Evolutionary conservation across 768 basidiomycete species (phyloP).

Genomic region (Suillus cothurnatus): DNA sequence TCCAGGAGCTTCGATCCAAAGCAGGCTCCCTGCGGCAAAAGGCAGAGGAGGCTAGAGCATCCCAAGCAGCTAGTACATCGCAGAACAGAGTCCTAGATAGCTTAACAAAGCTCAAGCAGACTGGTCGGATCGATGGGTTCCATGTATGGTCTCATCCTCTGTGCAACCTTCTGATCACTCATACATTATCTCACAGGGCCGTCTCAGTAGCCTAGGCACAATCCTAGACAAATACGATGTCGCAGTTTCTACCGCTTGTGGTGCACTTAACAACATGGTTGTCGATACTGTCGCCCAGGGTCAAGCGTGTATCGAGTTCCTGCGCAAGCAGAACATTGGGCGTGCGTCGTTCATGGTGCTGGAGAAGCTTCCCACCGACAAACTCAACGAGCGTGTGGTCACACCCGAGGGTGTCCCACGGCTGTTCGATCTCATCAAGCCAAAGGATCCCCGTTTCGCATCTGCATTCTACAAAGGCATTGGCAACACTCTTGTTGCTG

Average conservation of each 20-base stretch:
- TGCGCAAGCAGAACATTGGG: conserved; percentile 87
- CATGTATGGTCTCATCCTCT: conserved; percentile 60
- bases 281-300: conserved; percentile 91
- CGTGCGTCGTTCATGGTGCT: conserved; percentile 93
- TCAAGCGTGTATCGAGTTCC: conserved; percentile 88
- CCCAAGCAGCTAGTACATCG: conserved; percentile 80
- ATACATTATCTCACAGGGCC: conserved; percentile 58
- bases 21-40: conserved; percentile 69
- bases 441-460: conserved; percentile 81
- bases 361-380: conserved; percentile 67
- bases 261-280: conserved; percentile 83
- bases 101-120: conserved; percentile 72
- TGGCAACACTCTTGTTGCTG: conserved; percentile 85
- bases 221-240: conserved; percentile 97
- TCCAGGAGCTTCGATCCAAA: conserved; percentile 54
- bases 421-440: conserved; percentile 92
- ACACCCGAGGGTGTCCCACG: conserved; percentile 92
- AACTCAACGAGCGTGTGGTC: conserved; percentile 46
- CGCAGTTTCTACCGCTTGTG: conserved; percentile 91
- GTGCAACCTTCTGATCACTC: background rate
- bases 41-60: conserved; percentile 86
- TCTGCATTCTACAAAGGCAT: conserved; percentile 91
- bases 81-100: conserved; percentile 86
- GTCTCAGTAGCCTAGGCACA: conserved; percentile 89
- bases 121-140: conserved; percentile 89